Conservation (phyloP, 805 yeast species). For the Teunomyces gatunensis region DNA sequence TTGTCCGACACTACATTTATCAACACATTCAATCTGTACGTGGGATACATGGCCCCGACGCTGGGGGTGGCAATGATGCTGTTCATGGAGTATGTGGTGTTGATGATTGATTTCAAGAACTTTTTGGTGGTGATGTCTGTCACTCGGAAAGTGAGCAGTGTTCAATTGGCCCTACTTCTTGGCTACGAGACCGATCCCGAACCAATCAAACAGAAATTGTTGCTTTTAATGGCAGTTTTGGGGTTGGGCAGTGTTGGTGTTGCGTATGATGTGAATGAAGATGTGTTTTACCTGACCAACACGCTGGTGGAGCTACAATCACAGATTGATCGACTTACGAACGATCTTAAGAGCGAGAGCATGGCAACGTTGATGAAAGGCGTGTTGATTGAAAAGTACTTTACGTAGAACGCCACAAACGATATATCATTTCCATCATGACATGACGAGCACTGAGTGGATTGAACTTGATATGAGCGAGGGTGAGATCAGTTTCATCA, state of each 20-base stretch:
- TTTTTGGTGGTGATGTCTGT: conserved; percentile 28
- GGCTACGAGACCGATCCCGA: conserved; percentile 18
- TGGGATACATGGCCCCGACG: conserved; percentile 11
- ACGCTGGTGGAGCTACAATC: conserved; percentile 5
- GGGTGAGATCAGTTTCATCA: conserved; percentile 22
- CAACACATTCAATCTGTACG: conserved; percentile 5
- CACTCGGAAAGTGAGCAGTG: conserved; percentile 20
- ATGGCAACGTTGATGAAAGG: conserved; percentile 28
- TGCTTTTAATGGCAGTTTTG: conserved; percentile 24
- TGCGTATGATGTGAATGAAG: conserved; percentile 23
- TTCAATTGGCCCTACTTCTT: conserved; percentile 21
- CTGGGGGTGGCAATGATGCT: not conserved
- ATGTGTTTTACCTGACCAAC: conserved; percentile 13
- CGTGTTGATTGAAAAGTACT: conserved; percentile 22
- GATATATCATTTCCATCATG: conserved; percentile 22
- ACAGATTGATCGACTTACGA: conserved; percentile 14
- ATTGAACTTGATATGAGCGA: conserved; percentile 42
- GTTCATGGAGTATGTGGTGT: conserved; percentile 21
- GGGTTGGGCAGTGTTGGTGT: conserved; percentile 27
- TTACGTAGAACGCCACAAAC: conserved; percentile 4
- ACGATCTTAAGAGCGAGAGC: conserved; percentile 21
- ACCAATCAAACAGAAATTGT: conserved; percentile 17
- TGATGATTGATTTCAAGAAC: conserved; percentile 31
- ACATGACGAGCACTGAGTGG: conserved; percentile 48
- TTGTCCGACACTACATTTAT: conserved; percentile 8